Evolutionary conservation across 352 stramenopile species (phyloP).

Genomic region (Globisporangium splendens): DNA sequence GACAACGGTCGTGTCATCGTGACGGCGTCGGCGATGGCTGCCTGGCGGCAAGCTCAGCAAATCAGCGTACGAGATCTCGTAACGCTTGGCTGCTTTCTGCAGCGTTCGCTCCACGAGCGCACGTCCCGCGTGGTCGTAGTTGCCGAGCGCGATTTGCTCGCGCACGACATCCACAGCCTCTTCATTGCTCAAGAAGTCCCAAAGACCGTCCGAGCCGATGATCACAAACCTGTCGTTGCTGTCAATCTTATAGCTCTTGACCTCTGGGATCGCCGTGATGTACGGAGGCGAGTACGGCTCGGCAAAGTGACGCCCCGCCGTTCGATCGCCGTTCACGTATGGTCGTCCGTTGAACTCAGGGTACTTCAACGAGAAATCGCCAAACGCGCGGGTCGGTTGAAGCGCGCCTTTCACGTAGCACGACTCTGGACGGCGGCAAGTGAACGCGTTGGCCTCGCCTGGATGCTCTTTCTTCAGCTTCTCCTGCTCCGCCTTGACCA

Average conservation of each 20-base stretch:
- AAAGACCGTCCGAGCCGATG: constrained; percentile 96
- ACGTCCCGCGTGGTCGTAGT: constrained; percentile 69
- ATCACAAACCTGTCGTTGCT: constrained; percentile 95
- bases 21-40: constrained; percentile 74
- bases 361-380: constrained; percentile 93
- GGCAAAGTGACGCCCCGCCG: constrained; percentile 82
- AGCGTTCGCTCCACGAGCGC: constrained; percentile 79
- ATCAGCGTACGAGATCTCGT: constrained; percentile 80
- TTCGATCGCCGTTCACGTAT: constrained; percentile 79
- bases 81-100: constrained; percentile 65
- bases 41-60: constrained; percentile 80
- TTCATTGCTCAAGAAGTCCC: constrained; percentile 95
- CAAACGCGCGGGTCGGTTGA: constrained; percentile 87
- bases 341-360: constrained; percentile 89
- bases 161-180: constrained; percentile 93
- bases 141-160: constrained; percentile 45
- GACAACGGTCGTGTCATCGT: constrained; percentile 92
- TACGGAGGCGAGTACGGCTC: constrained; percentile 91
- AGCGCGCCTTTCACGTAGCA: constrained; percentile 94
- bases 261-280: constrained; percentile 88
- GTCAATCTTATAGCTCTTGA: constrained; percentile 57
- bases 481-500: constrained; percentile 84
- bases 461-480: constrained; percentile 84
- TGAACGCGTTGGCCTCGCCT: constrained; percentile 87
- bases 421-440: constrained; percentile 86